Evolutionary conservation across 2,329 filamentous ascomycete species (phyloP), one percentile per base, ranked within the genome.

Genomic region (Fusarium euwallaceae): DNA sequence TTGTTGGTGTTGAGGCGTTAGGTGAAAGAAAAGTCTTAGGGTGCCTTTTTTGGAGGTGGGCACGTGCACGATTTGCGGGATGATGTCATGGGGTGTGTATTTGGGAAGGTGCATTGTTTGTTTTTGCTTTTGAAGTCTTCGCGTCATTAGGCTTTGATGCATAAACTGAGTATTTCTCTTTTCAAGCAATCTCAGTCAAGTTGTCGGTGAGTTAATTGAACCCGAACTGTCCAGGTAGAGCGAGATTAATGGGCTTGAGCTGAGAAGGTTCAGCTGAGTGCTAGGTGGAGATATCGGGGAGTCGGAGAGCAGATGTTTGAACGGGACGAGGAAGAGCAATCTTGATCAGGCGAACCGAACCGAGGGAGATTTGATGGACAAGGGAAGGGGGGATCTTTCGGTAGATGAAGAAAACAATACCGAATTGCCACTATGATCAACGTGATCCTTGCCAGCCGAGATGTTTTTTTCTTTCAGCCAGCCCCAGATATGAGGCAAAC

Each of bases 51-150:
- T 12, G 43, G 24, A 22, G 14, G 4, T n/a, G 56, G 36, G 34
- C 56, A 41, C 56, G 56, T 60, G 56, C 17, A 53, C 22, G 16
- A 14, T 20, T 24, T 24, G 8, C 43, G 60, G 60, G 41, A 53
- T 63, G 60, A 51, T 36, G 48, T 53, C 32, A 51, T 60, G 24
- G 22, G 56, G 14, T 56, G 20, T 20, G n/a, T n/a, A 58, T 58
- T 6, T 29, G 48, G 45, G 16, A 51, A 51, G 22, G 45, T 27
- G 48, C 43, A 2, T 22, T 8, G 4, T 29, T 36, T 58, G 55
- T 36, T 36, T 51, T 58, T 36, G 29, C 55, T 58, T 58, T 37
- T 55, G n/a, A 36, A 36, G 55, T 58, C 55, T 6, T 58, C 29
- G 53, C 29, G 32, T 58, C 32, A 37, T 58, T 37, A 22, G 32